Evolutionary conservation across 1,284 basidiomycete species (phyloP).

Genomic region (Sanghuangporus sanghuang): DNA sequence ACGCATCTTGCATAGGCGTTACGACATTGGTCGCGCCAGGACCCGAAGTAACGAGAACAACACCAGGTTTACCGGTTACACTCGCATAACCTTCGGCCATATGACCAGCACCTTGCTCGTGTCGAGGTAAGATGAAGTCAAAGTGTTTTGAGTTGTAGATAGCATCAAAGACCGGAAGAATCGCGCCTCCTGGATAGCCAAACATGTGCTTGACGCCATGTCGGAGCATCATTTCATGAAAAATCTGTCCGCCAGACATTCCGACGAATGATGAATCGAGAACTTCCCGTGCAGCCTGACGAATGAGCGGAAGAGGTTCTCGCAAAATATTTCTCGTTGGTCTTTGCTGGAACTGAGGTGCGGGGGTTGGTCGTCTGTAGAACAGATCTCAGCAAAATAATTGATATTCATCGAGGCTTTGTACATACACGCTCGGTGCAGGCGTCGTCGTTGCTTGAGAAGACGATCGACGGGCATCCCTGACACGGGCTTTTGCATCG

Average conservation of each 20-base stretch:
- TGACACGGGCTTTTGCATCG: slow-evolving; percentile 68
- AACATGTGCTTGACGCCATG: slow-evolving; percentile 97
- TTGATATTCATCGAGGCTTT: background rate
- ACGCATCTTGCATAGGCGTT: slow-evolving; percentile 97
- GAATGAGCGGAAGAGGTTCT: slow-evolving; percentile 38
- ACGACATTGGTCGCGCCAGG: slow-evolving; percentile 98
- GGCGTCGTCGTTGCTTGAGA: slow-evolving; percentile 52
- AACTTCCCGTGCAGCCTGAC: slow-evolving; percentile 33
- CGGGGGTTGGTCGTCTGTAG: slow-evolving; percentile 57
- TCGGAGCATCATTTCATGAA: slow-evolving; percentile 99
- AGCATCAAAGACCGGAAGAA: slow-evolving; percentile 97
- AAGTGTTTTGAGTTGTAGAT: slow-evolving; percentile 97
- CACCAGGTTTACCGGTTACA: slow-evolving; percentile 95
- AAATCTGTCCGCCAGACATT: slow-evolving; percentile 94
- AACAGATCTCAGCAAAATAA: slow-evolving; percentile 14
- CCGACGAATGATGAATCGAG: slow-evolving; percentile 85
- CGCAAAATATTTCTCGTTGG: slow-evolving; percentile 48
- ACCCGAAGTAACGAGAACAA: slow-evolving; percentile 96
- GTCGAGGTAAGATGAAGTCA: slow-evolving; percentile 91
- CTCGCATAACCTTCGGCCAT: slow-evolving; percentile 99
- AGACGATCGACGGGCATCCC: slow-evolving; percentile 52
- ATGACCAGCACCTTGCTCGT: slow-evolving; percentile 98
- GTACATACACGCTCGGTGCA: slow-evolving; percentile 49
- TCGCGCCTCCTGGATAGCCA: slow-evolving; percentile 97
- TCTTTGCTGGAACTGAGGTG: slow-evolving; percentile 63